Evolutionary conservation across 2,329 filamentous ascomycete species (phyloP), one percentile per base, ranked within the genome.

Genomic region (Dothidotthia symphoricarpi): DNA sequence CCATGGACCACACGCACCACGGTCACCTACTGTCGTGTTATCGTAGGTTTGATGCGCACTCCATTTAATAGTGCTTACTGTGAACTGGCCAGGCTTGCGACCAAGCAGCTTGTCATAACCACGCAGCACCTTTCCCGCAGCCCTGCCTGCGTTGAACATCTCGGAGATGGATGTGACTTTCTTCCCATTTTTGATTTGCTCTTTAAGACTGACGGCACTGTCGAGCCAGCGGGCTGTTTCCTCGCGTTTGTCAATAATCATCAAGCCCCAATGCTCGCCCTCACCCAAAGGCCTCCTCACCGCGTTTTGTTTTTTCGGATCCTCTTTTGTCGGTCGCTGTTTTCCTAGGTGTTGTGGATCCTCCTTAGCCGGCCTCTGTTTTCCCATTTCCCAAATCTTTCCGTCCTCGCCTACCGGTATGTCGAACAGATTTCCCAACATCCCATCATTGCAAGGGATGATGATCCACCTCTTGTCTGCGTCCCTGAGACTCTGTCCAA

Each of bases 191-290:
- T 22, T 22, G 5, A 9, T 22, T 22, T 5, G 5, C 5, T 5
- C 9, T 9, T 22, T 22, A 19, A 16, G 19, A 3, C 15, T n/a
- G n/a, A 32, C 9, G 13, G 3, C 15, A 6, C 27, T 22, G 19
- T 43, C 41, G n/a, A 43, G n/a, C 28, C 36, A 39, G 8, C 28
- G 24, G 7, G 36, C 41, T 6, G 15, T 22, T 19, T 32, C 9
- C 11, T 22, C 32, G n/a, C 36, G 22, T 9, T 24, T 39, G 25
- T 43, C 41, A 22, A 43, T 34, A 4, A 43, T 25, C 16, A 43
- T 17, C 7, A 43, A 19, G 14, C 28, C 46, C 46, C 38, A 41
- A 16, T 40, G 31, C n/a, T 7, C 19, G 3, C 36, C 36, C 7
- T 15, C 5, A 15, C 27, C 26, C 2, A n/a, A n/a, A n/a, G n/a